Base-by-base conservation (phyloP, 139 green algal genomes). In the Chlorella sp. region DNA sequence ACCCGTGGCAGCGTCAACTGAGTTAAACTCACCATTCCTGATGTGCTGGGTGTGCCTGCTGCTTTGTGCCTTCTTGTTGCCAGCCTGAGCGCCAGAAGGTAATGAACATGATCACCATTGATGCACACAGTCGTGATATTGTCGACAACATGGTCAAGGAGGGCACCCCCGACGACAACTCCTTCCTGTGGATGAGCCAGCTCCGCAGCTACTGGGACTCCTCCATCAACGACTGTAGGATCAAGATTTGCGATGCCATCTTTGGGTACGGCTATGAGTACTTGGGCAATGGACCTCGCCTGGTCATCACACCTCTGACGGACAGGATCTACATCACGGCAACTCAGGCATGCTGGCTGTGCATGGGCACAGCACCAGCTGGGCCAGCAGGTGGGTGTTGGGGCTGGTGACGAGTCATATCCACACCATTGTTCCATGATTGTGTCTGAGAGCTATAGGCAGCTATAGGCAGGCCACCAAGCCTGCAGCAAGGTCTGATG, bases 51-150 rank as follows among this genome's bases (percentile, higher is more conserved):
- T 55, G 42, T 55, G 42, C 17, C 10, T n/a, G n/a, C n/a, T n/a
- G n/a, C n/a, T n/a, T n/a, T n/a, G n/a, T n/a, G n/a, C n/a, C n/a
- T n/a, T n/a, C n/a, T n/a, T n/a, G n/a, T n/a, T n/a, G n/a, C n/a
- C n/a, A n/a, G n/a, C n/a, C n/a, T n/a, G n/a, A n/a, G n/a, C n/a
- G n/a, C n/a, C n/a, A n/a, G n/a, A n/a, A n/a, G n/a, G n/a, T n/a
- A n/a, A 74, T 31, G 87, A 94, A 92, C 82, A 93, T 93, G 89
- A 94, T 94, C 79, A 94, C 89, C 67, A 94, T 94, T 60, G 89
- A 94, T 49, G 89, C 89, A 1, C 89, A 94, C 86, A 88, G 80
- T 31, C 85, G 89, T 31, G 89, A 94, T 67, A 92, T 93, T 55
- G 59, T 75, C 26, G 31, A 62, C 2, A 35, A 26, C 70, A 55